A percentile compares a stretch with the other conserved stretches of the same genome.
Conservation (phyloP, 2,329 filamentous ascomycete genomes). For the Colletotrichum sp. region DNA sequence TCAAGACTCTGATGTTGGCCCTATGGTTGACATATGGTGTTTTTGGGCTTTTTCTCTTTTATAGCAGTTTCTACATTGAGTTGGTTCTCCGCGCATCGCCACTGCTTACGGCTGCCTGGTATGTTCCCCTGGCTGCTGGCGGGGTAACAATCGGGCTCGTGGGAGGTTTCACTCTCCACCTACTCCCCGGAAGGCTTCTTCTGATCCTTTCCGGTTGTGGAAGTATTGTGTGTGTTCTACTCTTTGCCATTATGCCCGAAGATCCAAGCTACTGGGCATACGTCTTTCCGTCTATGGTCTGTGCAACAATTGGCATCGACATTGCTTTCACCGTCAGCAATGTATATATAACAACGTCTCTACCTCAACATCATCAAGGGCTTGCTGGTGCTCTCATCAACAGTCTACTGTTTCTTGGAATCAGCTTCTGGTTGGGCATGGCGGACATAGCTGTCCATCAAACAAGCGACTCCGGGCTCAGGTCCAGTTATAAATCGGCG, state of each 20-base stretch:
- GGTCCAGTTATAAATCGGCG: slow-evolving; percentile 64
- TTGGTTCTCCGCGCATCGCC: slow-evolving; percentile 62
- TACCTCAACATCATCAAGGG: slow-evolving; percentile 74
- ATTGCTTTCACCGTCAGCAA: slow-evolving; percentile 78
- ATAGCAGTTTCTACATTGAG: slow-evolving; percentile 69
- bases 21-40: slow-evolving; percentile 67
- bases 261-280: slow-evolving; percentile 74
- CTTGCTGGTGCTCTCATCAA: slow-evolving; percentile 34
- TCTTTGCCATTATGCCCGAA: slow-evolving; percentile 68
- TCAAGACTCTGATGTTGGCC: slow-evolving; percentile 60
- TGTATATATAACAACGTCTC: slow-evolving; percentile 76
- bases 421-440: slow-evolving; percentile 74
- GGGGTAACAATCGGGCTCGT: slow-evolving; percentile 68
- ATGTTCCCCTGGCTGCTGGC: slow-evolving; percentile 69
- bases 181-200: slow-evolving; percentile 66
- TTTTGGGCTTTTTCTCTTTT: slow-evolving; percentile 66
- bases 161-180: slow-evolving; percentile 71
- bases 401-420: slow-evolving; percentile 65
- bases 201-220: slow-evolving; percentile 66
- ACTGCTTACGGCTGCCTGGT: slow-evolving; percentile 71
- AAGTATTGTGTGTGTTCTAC: slow-evolving; percentile 60
- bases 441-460: slow-evolving; percentile 67
- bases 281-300: slow-evolving; percentile 73
- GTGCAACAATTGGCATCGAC: slow-evolving; percentile 76
- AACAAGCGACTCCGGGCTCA: slow-evolving; percentile 45